phyloP scores from a whole-genome alignment of 371 early-diverging fungal species.

The Blyttiomyces sp. region DNA sequence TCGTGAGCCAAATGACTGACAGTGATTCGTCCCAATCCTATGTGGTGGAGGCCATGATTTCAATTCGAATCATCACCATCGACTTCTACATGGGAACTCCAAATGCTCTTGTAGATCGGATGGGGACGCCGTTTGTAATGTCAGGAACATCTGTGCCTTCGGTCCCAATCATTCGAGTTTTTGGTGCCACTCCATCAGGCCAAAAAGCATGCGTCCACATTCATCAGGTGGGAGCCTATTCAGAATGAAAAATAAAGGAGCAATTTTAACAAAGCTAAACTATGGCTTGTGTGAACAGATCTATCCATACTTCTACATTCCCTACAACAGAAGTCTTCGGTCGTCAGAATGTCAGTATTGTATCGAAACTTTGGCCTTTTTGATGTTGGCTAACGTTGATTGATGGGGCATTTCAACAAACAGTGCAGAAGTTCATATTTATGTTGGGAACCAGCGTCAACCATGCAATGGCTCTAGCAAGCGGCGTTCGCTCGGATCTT shows the following conservation, averaged over 20 bases:
- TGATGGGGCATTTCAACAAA: not conserved
- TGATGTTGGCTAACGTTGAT: constrained; percentile 10
- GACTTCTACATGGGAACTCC: constrained; percentile 63
- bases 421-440: constrained; percentile 47
- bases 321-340: constrained; percentile 32
- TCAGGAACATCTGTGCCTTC: constrained; percentile 34
- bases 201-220: constrained; percentile 80
- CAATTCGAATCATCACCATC: constrained; percentile 60
- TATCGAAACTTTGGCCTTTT: too few species aligned
- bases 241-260: not conserved
- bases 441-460: constrained; percentile 71
- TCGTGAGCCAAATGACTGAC: too few species aligned
- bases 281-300: constrained; percentile 37
- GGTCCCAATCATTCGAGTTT: constrained; percentile 80
- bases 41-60: too few species aligned
- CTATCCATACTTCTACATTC: constrained; percentile 73
- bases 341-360: constrained; percentile 13
- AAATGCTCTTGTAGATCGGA: constrained; percentile 43
- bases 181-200: constrained; percentile 65
- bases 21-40: too few species aligned
- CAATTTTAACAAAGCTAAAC: not conserved
- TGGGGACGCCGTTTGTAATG: constrained; percentile 15
- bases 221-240: constrained; percentile 45
- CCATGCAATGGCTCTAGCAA: constrained; percentile 60
- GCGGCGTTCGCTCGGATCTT: constrained; percentile 20